phyloP scores from a whole-genome alignment of 306 rosid genomes.

The Quillaja saponaria region DNA sequence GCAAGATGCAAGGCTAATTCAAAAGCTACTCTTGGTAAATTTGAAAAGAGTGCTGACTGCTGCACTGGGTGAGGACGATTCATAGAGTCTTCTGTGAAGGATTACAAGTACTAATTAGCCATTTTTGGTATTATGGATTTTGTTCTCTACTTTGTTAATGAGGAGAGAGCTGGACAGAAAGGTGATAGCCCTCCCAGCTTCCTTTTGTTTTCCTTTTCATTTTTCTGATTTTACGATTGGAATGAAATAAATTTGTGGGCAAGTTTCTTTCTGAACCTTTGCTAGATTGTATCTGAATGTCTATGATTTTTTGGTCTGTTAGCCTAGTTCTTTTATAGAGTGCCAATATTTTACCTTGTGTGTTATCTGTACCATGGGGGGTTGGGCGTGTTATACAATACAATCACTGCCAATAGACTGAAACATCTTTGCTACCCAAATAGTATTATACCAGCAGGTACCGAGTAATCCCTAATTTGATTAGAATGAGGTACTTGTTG shows the following conservation, averaged over 20 bases:
- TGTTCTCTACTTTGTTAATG: not conserved
- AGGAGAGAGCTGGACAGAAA: not conserved
- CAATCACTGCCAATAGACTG: no score
- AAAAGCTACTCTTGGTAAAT: slow-evolving; percentile 50
- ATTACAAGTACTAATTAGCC: slow-evolving; percentile 8
- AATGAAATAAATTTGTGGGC: not conserved
- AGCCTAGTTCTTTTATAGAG: no score
- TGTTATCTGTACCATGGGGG: no score
- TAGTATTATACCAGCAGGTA: no score
- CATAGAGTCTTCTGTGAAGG: slow-evolving; percentile 50
- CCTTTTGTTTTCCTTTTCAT: not conserved
- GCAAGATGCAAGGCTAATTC: slow-evolving; percentile 57
- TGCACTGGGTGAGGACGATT: slow-evolving; percentile 39
- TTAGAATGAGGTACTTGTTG: no score
- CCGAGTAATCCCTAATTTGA: no score
- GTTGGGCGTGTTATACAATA: no score
- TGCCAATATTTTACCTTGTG: no score
- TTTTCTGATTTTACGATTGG: not conserved
- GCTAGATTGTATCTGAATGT: not conserved
- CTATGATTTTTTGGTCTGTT: no score
- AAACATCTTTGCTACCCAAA: no score
- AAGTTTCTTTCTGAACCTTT: not conserved
- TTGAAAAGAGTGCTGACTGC: slow-evolving; percentile 43
- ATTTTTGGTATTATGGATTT: not conserved
- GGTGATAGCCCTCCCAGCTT: not conserved